These are phyloP conservation scores for Fusarium veterinarium DNA, from an alignment of 2,329 filamentous ascomycete genomes.

Conservation along the genomic window DNA sequence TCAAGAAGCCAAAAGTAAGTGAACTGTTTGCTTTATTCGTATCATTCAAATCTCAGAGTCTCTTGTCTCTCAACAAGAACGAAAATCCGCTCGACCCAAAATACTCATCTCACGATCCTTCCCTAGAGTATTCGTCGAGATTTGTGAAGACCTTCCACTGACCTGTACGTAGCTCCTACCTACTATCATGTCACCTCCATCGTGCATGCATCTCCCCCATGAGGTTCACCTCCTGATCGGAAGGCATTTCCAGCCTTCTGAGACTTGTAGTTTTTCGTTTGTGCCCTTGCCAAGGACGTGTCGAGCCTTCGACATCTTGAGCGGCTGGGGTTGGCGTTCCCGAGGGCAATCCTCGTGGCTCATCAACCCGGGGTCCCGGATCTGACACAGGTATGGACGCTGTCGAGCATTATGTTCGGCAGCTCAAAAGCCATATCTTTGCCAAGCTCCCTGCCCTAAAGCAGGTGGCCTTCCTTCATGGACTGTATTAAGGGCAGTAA, in stretches of 20 bases:
- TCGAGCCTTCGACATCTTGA: not conserved
- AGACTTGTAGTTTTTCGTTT: not conserved
- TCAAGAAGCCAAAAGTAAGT: not conserved
- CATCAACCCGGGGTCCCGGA: not conserved
- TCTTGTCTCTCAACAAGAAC: not conserved
- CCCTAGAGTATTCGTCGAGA: not conserved
- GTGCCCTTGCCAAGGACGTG: rapidly evolving
- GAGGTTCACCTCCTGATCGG: not conserved
- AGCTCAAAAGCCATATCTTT: not conserved
- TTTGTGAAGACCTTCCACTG: not conserved
- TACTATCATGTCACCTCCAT: not conserved
- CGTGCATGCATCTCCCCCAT: rapidly evolving
- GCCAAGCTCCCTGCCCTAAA: not conserved
- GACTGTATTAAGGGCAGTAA: not conserved
- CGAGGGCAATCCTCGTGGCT: not conserved
- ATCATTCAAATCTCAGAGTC: too few species aligned
- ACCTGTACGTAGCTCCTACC: rapidly evolving
- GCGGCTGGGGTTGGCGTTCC: not conserved
- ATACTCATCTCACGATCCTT: too few species aligned
- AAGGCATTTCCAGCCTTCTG: not conserved
- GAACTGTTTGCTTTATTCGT: not conserved
- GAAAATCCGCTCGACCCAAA: too few species aligned
- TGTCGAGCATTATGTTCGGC: not conserved
- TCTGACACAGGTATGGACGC: not conserved
- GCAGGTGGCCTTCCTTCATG: not conserved